These are phyloP conservation scores for Conoideocrella luteorostrata DNA, from an alignment of 2,329 filamentous ascomycete species.

Conservation along the genomic window DNA sequence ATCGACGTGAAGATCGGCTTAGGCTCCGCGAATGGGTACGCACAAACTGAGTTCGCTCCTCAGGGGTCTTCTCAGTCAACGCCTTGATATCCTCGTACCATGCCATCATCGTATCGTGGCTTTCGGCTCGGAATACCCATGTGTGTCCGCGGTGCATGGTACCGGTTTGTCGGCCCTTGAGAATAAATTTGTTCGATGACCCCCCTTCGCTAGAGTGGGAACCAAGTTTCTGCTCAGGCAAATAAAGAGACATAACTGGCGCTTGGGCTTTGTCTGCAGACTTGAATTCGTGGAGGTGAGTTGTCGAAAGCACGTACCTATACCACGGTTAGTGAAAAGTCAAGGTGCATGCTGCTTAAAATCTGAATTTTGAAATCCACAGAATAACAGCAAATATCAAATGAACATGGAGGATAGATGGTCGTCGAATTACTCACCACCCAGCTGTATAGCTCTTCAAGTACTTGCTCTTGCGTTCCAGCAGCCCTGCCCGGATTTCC, in stretches of 20 bases:
- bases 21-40: slow-evolving; percentile 72
- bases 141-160: slow-evolving; percentile 78
- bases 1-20: slow-evolving; percentile 58
- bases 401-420: too few relatives aligned
- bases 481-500: slow-evolving; percentile 82
- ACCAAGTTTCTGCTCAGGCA: slow-evolving; percentile 91
- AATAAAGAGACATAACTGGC: slow-evolving; percentile 92
- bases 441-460: slow-evolving; percentile 94
- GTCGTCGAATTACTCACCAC: slow-evolving; percentile 66
- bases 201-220: slow-evolving; percentile 79
- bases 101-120: slow-evolving; percentile 90
- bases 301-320: slow-evolving; percentile 93
- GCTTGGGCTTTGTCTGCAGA: slow-evolving; percentile 89
- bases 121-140: slow-evolving; percentile 66
- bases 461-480: slow-evolving; percentile 98
- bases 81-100: slow-evolving; percentile 93
- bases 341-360: slow-evolving; percentile 8
- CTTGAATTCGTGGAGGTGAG: slow-evolving; percentile 97
- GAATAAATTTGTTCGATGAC: slow-evolving; percentile 92
- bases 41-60: slow-evolving; percentile 84
- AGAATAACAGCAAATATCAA: background rate
- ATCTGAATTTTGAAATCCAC: background rate
- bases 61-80: slow-evolving; percentile 79
- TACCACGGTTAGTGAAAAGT: background rate
- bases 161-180: slow-evolving; percentile 92